A percentile compares a stretch with the other conserved stretches of the same genome.
Conservation (phyloP, 108 stramenopile genomes). For the Parmales sp. region DNA sequence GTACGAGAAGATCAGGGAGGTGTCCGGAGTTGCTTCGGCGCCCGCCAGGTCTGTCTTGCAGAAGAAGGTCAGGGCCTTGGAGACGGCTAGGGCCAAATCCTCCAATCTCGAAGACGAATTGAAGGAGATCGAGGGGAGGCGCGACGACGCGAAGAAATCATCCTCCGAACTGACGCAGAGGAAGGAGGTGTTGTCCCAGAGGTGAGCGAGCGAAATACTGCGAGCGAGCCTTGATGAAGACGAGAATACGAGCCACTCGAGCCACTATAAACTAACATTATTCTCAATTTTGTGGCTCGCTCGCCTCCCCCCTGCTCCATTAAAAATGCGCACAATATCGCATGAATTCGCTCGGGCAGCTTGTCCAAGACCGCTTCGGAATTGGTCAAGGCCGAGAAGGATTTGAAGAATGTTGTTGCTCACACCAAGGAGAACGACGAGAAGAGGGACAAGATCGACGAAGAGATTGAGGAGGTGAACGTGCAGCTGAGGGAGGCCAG, state of each 20-base stretch:
- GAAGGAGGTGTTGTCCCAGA: slow-evolving; percentile 32
- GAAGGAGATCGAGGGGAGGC: slow-evolving; percentile 41
- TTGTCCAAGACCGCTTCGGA: slow-evolving; percentile 50
- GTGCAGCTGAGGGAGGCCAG: slow-evolving; percentile 65
- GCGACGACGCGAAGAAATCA: slow-evolving; percentile 42
- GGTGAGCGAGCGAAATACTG: no score
- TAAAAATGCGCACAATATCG: no score
- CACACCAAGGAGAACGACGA: slow-evolving; percentile 38
- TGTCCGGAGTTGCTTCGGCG: slow-evolving; percentile 68
- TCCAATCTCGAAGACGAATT: slow-evolving; percentile 43
- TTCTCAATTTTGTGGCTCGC: no score
- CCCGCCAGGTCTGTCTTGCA: slow-evolving; percentile 45
- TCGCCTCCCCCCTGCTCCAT: no score
- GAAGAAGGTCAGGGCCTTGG: slow-evolving; percentile 40
- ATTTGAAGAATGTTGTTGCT: slow-evolving; percentile 41
- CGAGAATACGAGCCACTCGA: no score
- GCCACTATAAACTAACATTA: no score
- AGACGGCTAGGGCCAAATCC: slow-evolving; percentile 53
- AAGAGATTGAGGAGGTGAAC: slow-evolving; percentile 66
- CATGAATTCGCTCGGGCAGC: no score
- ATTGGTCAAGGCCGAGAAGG: slow-evolving; percentile 43
- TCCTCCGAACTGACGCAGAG: slow-evolving; percentile 42
- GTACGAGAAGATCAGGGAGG: slow-evolving; percentile 66
- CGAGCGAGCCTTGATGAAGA: no score
- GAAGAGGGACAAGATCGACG: slow-evolving; percentile 63